Evolutionary conservation across 768 basidiomycete species (phyloP).

Genomic region (Tulasnella sp.): DNA sequence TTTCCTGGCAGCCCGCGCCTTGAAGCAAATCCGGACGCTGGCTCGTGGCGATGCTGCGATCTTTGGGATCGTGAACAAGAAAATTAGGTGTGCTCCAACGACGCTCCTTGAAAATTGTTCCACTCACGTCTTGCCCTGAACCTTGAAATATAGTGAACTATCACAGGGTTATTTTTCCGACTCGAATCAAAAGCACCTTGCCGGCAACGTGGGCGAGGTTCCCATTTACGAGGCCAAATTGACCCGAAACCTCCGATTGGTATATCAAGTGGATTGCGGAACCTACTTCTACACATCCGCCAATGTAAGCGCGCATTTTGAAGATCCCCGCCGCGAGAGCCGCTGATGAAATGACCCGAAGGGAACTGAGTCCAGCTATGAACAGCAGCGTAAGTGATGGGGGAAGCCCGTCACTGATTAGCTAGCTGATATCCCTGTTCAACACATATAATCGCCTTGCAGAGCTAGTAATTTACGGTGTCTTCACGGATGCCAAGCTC

Average conservation of each 20-base stretch:
- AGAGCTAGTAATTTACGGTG: slow-evolving; percentile 33
- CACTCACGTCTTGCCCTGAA: too few species aligned
- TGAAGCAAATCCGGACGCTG: slow-evolving; percentile 39
- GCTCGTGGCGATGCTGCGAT: slow-evolving; percentile 36
- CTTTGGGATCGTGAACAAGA: slow-evolving; percentile 51
- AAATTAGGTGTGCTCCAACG: slow-evolving; percentile 42
- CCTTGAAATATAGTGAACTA: too few species aligned
- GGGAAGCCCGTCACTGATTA: too few species aligned
- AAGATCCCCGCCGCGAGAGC: too few species aligned
- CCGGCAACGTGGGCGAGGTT: slow-evolving; percentile 34
- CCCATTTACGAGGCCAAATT: slow-evolving; percentile 64
- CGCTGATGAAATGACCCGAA: not conserved
- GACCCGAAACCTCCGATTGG: slow-evolving; percentile 40
- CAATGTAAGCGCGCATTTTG: not conserved
- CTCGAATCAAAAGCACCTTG: slow-evolving; percentile 28
- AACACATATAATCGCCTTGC: not conserved
- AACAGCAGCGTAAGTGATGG: not conserved
- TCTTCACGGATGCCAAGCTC: slow-evolving; percentile 41
- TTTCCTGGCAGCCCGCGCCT: slow-evolving; percentile 42
- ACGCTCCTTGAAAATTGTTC: too few species aligned
- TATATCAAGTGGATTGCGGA: slow-evolving; percentile 23
- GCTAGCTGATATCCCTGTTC: too few species aligned
- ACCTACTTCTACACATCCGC: not conserved
- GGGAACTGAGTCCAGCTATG: not conserved
- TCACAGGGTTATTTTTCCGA: too few species aligned